Evolutionary conservation across 2,329 filamentous ascomycete species (phyloP).

Genomic region (Fusarium sp.): DNA sequence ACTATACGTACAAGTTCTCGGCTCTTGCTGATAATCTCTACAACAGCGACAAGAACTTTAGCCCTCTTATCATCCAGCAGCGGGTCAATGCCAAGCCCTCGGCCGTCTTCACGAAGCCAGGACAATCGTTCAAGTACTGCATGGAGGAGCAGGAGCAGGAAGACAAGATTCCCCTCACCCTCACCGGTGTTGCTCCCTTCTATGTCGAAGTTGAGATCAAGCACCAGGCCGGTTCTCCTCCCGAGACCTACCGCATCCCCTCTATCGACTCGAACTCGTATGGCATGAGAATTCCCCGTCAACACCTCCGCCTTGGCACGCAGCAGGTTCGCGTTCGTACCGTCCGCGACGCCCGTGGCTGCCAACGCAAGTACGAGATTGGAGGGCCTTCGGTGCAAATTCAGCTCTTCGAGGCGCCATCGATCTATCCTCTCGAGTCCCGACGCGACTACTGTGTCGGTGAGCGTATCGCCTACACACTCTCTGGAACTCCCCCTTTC

Average conservation of each 20-base stretch:
- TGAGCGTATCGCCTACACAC: conserved; percentile 90
- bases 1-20: conserved; percentile 87
- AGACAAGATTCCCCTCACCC: conserved; percentile 86
- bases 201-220: conserved; percentile 92
- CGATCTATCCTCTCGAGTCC: conserved; percentile 87
- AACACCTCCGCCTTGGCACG: conserved; percentile 86
- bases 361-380: conserved; percentile 79
- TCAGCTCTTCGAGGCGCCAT: conserved; percentile 91
- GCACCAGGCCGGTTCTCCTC: conserved; percentile 82
- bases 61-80: conserved; percentile 79
- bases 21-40: conserved; percentile 89
- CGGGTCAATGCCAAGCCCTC: conserved; percentile 85
- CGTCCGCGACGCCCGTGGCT: conserved; percentile 87
- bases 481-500: conserved; percentile 92
- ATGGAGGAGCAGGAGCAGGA: conserved; percentile 83
- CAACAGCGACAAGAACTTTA: conserved; percentile 74
- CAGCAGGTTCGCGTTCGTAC: conserved; percentile 91
- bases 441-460: conserved; percentile 93
- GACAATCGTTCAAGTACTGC: conserved; percentile 96
- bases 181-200: conserved; percentile 89
- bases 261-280: conserved; percentile 81
- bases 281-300: conserved; percentile 84
- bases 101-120: conserved; percentile 84
- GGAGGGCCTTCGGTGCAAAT: conserved; percentile 85
- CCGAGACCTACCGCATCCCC: conserved; percentile 84